A percentile compares a stretch with the other conserved stretches of the same genome.
Conservation (phyloP, 495 filamentous ascomycete species). For the Ramalina intermedia region DNA sequence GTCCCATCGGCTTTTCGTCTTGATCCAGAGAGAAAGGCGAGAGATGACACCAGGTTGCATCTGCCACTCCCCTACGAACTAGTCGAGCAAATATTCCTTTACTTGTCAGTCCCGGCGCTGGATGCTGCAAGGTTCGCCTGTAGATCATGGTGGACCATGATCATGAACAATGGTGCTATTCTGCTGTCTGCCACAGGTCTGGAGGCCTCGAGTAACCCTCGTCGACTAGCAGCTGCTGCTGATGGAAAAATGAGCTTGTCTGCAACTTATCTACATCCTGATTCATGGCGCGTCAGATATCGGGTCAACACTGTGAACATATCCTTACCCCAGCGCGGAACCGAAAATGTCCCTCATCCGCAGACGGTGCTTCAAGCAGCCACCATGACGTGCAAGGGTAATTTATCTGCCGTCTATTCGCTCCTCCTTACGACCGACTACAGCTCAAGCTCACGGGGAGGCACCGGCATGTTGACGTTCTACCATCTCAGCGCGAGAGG, state of each 20-base stretch:
- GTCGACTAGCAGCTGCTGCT: not conserved
- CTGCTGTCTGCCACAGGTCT: not conserved
- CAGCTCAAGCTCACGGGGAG: too few relatives aligned
- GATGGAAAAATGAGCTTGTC: slow-evolving; percentile 1
- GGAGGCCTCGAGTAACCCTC: not conserved
- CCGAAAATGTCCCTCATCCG: too few relatives aligned
- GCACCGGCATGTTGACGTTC: too few relatives aligned
- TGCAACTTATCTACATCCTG: not conserved
- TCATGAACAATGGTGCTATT: slow-evolving; percentile 1
- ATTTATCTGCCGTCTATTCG: too few relatives aligned
- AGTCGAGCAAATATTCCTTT: slow-evolving; percentile 2
- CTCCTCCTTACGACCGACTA: too few relatives aligned
- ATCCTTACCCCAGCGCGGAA: too few relatives aligned
- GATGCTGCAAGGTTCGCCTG: slow-evolving; percentile 6
- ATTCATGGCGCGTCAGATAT: slow-evolving; percentile 2
- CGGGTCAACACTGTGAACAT: not conserved
- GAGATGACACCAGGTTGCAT: too few relatives aligned
- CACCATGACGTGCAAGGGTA: too few relatives aligned
- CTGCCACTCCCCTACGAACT: not conserved
- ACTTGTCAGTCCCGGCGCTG: slow-evolving; percentile 3
- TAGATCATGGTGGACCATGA: slow-evolving; percentile 1
- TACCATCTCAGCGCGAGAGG: too few relatives aligned
- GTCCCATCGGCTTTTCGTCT: too few relatives aligned
- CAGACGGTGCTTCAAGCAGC: too few relatives aligned
- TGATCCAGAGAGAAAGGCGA: too few relatives aligned